Evolutionary conservation across 2,329 filamentous ascomycete species (phyloP).

Genomic region (Colletotrichum higginsianum): DNA sequence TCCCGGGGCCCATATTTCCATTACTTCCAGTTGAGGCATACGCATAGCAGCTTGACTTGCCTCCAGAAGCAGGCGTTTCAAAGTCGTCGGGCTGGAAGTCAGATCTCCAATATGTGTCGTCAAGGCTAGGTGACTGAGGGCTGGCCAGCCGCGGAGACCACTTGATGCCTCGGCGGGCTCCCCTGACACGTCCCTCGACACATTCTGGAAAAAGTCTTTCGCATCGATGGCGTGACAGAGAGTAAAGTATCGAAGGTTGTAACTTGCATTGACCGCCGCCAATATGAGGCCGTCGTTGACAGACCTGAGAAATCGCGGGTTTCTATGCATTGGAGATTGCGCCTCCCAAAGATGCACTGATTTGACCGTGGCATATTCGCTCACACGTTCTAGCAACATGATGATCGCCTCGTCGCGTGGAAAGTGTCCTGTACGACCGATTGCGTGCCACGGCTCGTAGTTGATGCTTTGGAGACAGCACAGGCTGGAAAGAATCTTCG

Average conservation of each 20-base stretch:
- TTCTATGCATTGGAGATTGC: neutral
- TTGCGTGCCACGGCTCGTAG: slow-evolving; percentile 10
- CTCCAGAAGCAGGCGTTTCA: neutral
- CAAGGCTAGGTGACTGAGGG: neutral
- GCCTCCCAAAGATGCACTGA: slow-evolving; percentile 9
- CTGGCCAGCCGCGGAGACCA: neutral
- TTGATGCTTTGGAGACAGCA: neutral
- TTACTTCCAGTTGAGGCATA: neutral
- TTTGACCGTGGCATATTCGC: neutral
- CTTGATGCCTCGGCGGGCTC: neutral
- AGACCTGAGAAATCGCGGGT: neutral
- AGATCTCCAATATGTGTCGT: slow-evolving; percentile 13
- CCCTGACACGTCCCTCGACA: neutral
- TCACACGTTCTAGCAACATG: neutral
- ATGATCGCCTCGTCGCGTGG: neutral
- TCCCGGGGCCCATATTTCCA: slow-evolving; percentile 15
- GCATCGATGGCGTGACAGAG: slow-evolving; percentile 14
- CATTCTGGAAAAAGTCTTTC: neutral
- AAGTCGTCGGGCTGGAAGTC: neutral
- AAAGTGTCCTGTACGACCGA: neutral
- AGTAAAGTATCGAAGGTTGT: neutral
- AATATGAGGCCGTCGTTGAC: neutral
- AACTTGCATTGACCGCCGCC: neutral
- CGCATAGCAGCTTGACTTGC: neutral
- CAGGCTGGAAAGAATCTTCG: slow-evolving; percentile 9